Evolutionary conservation across 2,329 filamentous ascomycete genomes (phyloP).

Genomic region (Leptographium lundbergii): DNA sequence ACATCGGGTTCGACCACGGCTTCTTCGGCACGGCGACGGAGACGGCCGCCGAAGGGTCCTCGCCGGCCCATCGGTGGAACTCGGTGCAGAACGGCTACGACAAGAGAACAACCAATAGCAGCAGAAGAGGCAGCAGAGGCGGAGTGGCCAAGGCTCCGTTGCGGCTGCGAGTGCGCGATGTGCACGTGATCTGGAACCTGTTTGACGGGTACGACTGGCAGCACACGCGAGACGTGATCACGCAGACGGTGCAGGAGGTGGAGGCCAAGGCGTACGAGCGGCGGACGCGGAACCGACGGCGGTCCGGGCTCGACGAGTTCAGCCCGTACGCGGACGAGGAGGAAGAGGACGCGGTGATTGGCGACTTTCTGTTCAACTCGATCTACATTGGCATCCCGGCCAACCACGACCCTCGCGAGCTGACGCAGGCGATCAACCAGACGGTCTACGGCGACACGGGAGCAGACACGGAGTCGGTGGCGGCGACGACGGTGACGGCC

Average conservation of each 20-base stretch:
- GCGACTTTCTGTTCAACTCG: conserved; percentile 95
- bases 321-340: conserved; percentile 41
- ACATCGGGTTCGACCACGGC: conserved; percentile 63
- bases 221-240: conserved; percentile 72
- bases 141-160: conserved; percentile 48
- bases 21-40: conserved; percentile 57
- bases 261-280: conserved; percentile 72
- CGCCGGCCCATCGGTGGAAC: conserved; percentile 55
- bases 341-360: conserved; percentile 76
- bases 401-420: conserved; percentile 71
- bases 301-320: conserved; percentile 34
- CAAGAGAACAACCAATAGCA: conserved; percentile 32
- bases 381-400: conserved; percentile 92
- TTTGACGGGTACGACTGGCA: conserved; percentile 98
- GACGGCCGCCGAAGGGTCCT: conserved; percentile 33
- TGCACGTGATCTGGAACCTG: conserved; percentile 93
- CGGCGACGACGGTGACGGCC: conserved; percentile 51
- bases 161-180: conserved; percentile 66
- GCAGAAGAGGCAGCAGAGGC: neutral
- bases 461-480: conserved; percentile 74
- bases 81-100: conserved; percentile 65
- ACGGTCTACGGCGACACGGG: conserved; percentile 66
- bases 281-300: conserved; percentile 43
- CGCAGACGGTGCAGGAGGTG: conserved; percentile 77
- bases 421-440: conserved; percentile 74